Base-by-base conservation (phyloP, 768 basidiomycete species). In the Mrakia gelida region DNA sequence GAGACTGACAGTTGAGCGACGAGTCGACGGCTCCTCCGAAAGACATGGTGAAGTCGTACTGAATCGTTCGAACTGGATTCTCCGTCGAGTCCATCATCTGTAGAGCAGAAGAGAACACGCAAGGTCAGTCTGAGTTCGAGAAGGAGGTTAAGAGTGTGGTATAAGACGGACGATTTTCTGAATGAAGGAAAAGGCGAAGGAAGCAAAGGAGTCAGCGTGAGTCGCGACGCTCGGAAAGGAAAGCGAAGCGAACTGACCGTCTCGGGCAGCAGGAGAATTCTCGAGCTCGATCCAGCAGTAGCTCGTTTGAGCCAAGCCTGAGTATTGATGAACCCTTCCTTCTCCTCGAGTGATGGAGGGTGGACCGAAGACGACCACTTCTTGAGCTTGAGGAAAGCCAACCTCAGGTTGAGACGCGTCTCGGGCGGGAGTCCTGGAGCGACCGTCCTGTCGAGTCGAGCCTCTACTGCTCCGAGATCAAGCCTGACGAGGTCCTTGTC, bases 21-120 rank as follows among this genome's bases (percentile, higher is more conserved):
- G 52, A 54, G 11, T 73, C 72, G 26, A 73, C 80, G 13, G 80
- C 80, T 32, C 81, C 79, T 11, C 81, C 82, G 81, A 82, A 84
- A 15, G 77, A 68, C 26, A 84, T 76, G 23, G 77, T 77, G 71
- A 81, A 84, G 72, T 83, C 81, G 71, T 82, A 82, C 3, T 81
- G 79, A 28, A 84, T 61, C 10, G 80, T 80, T 23, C 75, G 75
- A 11, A 80, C 28, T 10, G 77, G 52, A 26, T 79, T 77, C 73
- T 84, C 80, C 45, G 79, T 73, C 41, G 83, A 83, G 43, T 75
- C 59, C 83, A 84, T 84, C 34, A 71, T 78, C 67, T 70, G 67
- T 7, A 41, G 65, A 10, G 45, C 49, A 8, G 21, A 41, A n/a
- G 16, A 70, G 7, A 70, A 34, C 11, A 18, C 30, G 9, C 26